These are phyloP conservation scores for Aspergillus pseudonomiae DNA, from an alignment of 2,329 filamentous ascomycete genomes.

Conservation along the genomic window DNA sequence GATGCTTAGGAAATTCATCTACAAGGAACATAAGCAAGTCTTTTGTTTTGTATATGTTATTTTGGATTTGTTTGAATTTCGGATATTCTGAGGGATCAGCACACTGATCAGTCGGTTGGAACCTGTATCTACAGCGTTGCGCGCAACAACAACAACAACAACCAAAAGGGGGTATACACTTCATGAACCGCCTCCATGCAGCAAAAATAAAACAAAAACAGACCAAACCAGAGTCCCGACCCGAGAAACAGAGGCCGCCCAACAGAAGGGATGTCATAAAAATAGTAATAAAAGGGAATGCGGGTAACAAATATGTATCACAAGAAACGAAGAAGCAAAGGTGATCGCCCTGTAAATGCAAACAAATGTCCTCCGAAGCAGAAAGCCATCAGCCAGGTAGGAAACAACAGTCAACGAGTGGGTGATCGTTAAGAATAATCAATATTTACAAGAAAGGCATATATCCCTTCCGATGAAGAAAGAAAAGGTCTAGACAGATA, in stretches of 20 bases:
- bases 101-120: not conserved
- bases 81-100: not conserved
- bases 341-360: conserved; percentile 33
- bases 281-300: conserved; percentile 15
- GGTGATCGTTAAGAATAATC: conserved; percentile 19
- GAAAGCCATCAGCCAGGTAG: conserved; percentile 5
- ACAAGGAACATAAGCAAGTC: too few relatives aligned
- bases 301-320: conserved; percentile 23
- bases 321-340: conserved; percentile 18
- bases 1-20: too few relatives aligned
- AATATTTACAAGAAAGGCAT: conserved; percentile 34
- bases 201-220: conserved; percentile 24
- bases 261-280: conserved; percentile 14
- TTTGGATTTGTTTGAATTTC: conserved; percentile 10
- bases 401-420: conserved; percentile 17
- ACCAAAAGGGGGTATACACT: conserved; percentile 34
- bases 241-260: conserved; percentile 19
- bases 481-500: conserved; percentile 62
- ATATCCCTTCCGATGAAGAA: conserved; percentile 13
- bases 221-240: conserved; percentile 22
- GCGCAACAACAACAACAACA: conserved; percentile 29
- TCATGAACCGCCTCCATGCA: conserved; percentile 37
- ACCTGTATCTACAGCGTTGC: conserved; percentile 9
- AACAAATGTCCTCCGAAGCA: conserved; percentile 25
- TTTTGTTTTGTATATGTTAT: conserved; percentile 2